A percentile compares a stretch with the other conserved stretches of the same genome.
Evolutionary conservation across 768 basidiomycete genomes (phyloP).

Genomic region (Baorangia bicolor): DNA sequence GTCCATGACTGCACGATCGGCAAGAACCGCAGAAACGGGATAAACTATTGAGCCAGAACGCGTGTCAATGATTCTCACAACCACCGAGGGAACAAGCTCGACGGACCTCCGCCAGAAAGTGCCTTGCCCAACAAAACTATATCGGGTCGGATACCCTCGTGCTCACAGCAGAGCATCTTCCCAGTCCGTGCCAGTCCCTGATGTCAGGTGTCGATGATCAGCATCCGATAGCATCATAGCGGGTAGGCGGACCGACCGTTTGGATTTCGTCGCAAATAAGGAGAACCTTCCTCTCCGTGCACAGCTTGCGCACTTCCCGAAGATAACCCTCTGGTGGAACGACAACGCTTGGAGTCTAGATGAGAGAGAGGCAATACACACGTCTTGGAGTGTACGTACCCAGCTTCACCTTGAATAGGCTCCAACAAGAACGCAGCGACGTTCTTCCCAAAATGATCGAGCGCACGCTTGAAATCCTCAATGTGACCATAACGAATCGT

Average conservation of each 20-base stretch:
- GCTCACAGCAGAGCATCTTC: constrained; percentile 88
- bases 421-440: constrained; percentile 95
- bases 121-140: constrained; percentile 94
- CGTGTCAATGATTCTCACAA: constrained; percentile 5
- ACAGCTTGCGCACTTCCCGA: constrained; percentile 69
- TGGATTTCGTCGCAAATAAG: constrained; percentile 99
- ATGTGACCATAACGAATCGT: constrained; percentile 83
- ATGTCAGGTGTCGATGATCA: constrained; percentile 1
- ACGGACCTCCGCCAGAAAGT: constrained; percentile 87
- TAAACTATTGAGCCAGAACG: constrained; percentile 57
- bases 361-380: not conserved
- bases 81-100: not conserved
- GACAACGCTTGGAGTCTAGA: constrained; percentile 61
- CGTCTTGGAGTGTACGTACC: constrained; percentile 48
- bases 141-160: constrained; percentile 87
- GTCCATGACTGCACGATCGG: constrained; percentile 90
- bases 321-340: constrained; percentile 91
- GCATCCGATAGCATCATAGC: not conserved
- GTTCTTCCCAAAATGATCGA: constrained; percentile 76
- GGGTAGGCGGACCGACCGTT: constrained; percentile 52
- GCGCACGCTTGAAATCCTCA: constrained; percentile 76
- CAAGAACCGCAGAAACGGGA: constrained; percentile 93
- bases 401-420: constrained; percentile 99
- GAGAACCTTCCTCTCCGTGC: constrained; percentile 91
- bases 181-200: constrained; percentile 92